Conservation (phyloP, 768 basidiomycete genomes). For the Collybiopsis confluens region DNA sequence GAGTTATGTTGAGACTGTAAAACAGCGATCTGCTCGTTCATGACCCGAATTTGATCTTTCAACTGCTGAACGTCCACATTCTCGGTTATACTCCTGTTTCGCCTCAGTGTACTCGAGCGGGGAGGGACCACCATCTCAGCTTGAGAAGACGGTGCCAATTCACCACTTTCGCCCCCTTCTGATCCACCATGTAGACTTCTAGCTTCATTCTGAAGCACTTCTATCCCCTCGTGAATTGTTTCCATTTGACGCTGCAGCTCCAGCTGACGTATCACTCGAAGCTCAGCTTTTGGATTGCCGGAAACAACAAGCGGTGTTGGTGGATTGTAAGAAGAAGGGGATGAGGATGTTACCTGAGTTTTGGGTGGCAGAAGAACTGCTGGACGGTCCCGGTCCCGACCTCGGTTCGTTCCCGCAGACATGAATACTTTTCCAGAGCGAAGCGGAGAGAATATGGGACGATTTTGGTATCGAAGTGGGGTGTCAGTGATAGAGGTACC, state of each 20-base stretch:
- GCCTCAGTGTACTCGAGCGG: not conserved
- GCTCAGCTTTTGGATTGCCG: not conserved
- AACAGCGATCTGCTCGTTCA: conserved; percentile 8
- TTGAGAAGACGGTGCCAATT: not conserved
- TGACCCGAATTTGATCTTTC: conserved; percentile 2
- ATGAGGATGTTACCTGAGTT: not conserved
- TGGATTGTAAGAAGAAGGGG: not conserved
- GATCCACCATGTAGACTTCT: not conserved
- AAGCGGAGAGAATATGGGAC: not conserved
- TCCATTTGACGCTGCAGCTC: conserved; percentile 3
- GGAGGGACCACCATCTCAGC: not conserved
- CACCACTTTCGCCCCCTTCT: not conserved
- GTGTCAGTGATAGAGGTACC: no score
- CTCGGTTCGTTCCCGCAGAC: not conserved
- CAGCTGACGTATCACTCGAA: not conserved
- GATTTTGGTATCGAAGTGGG: not conserved
- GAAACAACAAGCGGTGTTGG: not conserved
- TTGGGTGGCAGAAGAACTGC: not conserved
- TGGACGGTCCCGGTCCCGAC: not conserved
- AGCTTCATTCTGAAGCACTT: not conserved
- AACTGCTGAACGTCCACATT: not conserved
- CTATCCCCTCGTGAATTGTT: conserved; percentile 1
- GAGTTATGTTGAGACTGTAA: conserved; percentile 7
- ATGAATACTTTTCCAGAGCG: not conserved
- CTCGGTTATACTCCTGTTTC: no score